A percentile compares a stretch with the other conserved stretches of the same genome.
Conservation (phyloP, 345 rosid species). For the Rhodamnia argentea region DNA sequence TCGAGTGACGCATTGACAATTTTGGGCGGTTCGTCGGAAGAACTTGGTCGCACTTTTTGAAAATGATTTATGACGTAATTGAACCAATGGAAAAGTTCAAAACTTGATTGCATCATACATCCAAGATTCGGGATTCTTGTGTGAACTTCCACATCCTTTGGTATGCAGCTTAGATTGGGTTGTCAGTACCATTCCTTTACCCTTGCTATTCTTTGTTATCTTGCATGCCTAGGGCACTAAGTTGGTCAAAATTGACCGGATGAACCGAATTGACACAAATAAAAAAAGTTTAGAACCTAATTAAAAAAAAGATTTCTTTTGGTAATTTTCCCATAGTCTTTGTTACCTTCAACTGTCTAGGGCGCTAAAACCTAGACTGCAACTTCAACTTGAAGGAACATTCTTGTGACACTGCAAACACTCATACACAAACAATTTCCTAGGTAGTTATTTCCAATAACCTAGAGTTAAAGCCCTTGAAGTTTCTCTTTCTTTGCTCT, state of each 20-base stretch:
- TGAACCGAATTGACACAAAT: no score
- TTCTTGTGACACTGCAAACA: background rate
- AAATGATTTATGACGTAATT: background rate
- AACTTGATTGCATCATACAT: background rate
- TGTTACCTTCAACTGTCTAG: background rate
- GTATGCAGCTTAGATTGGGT: background rate
- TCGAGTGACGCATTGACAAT: background rate
- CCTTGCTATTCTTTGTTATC: background rate
- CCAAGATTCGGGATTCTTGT: background rate
- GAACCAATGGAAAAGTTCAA: background rate
- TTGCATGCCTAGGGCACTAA: no score
- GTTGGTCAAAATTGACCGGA: no score
- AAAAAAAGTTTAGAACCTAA: no score
- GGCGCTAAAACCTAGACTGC: background rate
- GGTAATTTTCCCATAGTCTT: background rate
- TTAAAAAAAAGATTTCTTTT: no score
- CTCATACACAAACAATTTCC: background rate
- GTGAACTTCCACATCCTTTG: background rate
- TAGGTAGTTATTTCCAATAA: background rate
- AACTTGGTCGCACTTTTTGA: background rate
- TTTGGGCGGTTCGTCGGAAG: background rate
- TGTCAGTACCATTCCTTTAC: background rate
- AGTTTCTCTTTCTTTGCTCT: background rate
- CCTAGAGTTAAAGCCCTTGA: background rate
- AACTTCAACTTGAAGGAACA: background rate